Percentiles rank a stretch among this genome's conserved stretches.
These are phyloP conservation scores for Komagataella pastoris DNA, from an alignment of 805 yeast species.

Conservation along the genomic window DNA sequence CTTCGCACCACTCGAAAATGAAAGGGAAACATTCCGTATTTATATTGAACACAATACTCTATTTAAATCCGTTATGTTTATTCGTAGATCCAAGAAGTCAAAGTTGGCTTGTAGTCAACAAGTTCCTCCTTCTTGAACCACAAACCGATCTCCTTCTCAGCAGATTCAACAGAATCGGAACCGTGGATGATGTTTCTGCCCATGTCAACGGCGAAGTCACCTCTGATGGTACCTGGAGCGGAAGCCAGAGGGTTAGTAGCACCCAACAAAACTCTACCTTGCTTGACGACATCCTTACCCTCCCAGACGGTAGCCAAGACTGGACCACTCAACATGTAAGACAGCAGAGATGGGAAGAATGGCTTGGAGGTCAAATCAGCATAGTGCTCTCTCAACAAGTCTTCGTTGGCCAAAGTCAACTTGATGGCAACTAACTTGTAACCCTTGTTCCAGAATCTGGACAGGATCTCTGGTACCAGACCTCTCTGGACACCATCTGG, in stretches of 20 bases:
- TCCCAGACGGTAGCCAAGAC: constrained; percentile 99
- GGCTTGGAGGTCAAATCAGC: constrained; percentile 92
- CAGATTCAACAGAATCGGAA: constrained; percentile 97
- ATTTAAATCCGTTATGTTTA: constrained; percentile 21
- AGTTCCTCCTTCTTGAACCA: constrained; percentile 99
- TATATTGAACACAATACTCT: background rate
- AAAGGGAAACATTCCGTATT: background rate
- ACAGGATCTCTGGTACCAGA: constrained; percentile 74
- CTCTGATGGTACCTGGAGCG: constrained; percentile 99
- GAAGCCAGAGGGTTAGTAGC: constrained; percentile 97
- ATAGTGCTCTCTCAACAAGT: constrained; percentile 85
- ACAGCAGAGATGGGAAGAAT: constrained; percentile 92
- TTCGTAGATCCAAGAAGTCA: constrained; percentile 89
- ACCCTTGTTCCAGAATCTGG: constrained; percentile 95
- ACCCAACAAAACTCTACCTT: constrained; percentile 95
- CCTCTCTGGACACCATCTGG: constrained; percentile 99
- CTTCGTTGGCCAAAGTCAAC: constrained; percentile 78
- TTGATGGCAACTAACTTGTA: constrained; percentile 95
- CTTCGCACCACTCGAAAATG: background rate
- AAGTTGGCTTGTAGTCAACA: constrained; percentile 79
- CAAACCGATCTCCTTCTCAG: constrained; percentile 86
- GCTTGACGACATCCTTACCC: constrained; percentile 98
- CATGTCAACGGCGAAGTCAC: constrained; percentile 95
- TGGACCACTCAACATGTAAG: constrained; percentile 98
- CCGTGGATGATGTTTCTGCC: constrained; percentile 99